Evolutionary conservation across 1,284 basidiomycete genomes (phyloP).

Genomic region (Papiliotrema nemorosa): DNA sequence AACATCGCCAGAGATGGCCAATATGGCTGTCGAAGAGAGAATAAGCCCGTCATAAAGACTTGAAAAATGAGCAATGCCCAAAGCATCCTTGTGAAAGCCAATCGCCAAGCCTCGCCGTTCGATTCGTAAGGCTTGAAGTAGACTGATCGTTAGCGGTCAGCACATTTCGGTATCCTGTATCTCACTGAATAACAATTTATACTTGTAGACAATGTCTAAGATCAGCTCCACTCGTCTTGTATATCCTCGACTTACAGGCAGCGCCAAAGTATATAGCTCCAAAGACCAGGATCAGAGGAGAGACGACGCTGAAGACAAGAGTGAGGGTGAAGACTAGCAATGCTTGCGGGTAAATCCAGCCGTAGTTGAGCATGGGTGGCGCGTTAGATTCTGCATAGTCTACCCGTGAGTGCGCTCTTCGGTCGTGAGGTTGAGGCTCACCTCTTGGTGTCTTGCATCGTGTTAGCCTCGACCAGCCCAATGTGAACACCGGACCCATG

Average conservation of each 20-base stretch:
- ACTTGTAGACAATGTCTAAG: constrained; percentile 85
- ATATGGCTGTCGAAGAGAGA: constrained; percentile 73
- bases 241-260: constrained; percentile 53
- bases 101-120: constrained; percentile 67
- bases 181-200: constrained; percentile 88
- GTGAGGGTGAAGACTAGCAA: constrained; percentile 94
- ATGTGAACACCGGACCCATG: constrained; percentile 74
- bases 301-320: constrained; percentile 89
- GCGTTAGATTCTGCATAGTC: constrained; percentile 96
- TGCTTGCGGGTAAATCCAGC: constrained; percentile 85
- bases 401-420: constrained; percentile 31
- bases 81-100: constrained; percentile 79
- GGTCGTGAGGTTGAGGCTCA: constrained; percentile 41
- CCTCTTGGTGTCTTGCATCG: constrained; percentile 78
- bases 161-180: constrained; percentile 4
- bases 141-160: constrained; percentile 22
- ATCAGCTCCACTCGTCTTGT: constrained; percentile 24
- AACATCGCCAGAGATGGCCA: constrained; percentile 70
- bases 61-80: constrained; percentile 83
- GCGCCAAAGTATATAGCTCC: constrained; percentile 92
- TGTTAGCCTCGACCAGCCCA: constrained; percentile 66
- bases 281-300: constrained; percentile 90
- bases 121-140: constrained; percentile 51
- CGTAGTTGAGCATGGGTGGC: constrained; percentile 94
- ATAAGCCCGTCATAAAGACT: constrained; percentile 90